phyloP scores from a whole-genome alignment of 2,329 filamentous ascomycete species.

The Knoxdaviesia proteae region DNA sequence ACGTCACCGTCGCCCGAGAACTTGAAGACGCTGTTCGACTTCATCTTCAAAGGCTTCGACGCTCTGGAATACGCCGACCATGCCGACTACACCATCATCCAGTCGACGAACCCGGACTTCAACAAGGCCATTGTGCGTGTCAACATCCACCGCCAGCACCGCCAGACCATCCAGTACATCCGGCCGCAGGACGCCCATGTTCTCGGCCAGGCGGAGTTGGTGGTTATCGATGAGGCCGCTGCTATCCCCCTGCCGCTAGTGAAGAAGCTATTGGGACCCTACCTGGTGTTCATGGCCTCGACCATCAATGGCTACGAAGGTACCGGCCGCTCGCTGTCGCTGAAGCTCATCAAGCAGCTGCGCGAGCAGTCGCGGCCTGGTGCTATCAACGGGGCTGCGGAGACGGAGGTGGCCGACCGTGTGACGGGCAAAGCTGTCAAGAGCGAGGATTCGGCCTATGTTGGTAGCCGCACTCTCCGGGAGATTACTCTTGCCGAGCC shows the following conservation, averaged over 20 bases:
- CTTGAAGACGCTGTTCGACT: slow-evolving; percentile 94
- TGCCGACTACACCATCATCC: slow-evolving; percentile 91
- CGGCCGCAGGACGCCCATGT: slow-evolving; percentile 91
- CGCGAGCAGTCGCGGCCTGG: slow-evolving; percentile 65
- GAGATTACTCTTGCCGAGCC: slow-evolving; percentile 89
- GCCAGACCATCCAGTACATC: slow-evolving; percentile 97
- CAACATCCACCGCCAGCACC: slow-evolving; percentile 83
- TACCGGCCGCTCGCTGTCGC: slow-evolving; percentile 77
- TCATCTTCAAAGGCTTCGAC: slow-evolving; percentile 96
- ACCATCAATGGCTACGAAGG: slow-evolving; percentile 99
- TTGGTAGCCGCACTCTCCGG: slow-evolving; percentile 57
- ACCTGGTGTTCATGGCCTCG: slow-evolving; percentile 96
- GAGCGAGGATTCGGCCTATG: slow-evolving; percentile 32
- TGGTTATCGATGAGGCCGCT: slow-evolving; percentile 94
- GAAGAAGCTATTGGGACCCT: slow-evolving; percentile 84
- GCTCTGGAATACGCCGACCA: slow-evolving; percentile 86
- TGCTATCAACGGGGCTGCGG: slow-evolving; percentile 27
- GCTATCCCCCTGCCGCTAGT: slow-evolving; percentile 89
- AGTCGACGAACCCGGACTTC: slow-evolving; percentile 95
- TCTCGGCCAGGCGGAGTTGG: slow-evolving; percentile 77
- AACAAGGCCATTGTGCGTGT: slow-evolving; percentile 97
- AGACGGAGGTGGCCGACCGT: slow-evolving; percentile 53
- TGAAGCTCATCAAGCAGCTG: slow-evolving; percentile 93
- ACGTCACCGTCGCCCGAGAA: slow-evolving; percentile 96
- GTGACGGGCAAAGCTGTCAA: slow-evolving; percentile 56